Percentiles rank a stretch among this genome's conserved stretches.
phyloP scores from a whole-genome alignment of 225 moss, liverwort and hornwort genomes.

The Thuidium tamariscinum region DNA sequence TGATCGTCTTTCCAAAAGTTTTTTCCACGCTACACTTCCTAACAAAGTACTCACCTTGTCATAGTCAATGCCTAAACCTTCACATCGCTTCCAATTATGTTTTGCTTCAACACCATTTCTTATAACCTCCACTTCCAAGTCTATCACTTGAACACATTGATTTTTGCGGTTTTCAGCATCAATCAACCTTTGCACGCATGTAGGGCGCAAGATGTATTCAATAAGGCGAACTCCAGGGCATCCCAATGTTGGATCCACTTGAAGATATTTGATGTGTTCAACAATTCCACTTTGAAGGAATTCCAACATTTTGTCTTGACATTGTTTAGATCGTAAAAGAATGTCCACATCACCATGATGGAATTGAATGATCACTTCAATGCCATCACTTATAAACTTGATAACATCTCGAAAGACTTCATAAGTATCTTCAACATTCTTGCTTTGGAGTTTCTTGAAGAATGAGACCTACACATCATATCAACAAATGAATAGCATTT shows the following conservation, averaged over 20 bases:
- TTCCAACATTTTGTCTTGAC: background rate
- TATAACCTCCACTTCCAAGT: background rate
- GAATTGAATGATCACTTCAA: background rate
- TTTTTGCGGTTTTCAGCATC: background rate
- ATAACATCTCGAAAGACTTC: background rate
- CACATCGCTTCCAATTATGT: background rate
- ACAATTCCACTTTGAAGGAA: background rate
- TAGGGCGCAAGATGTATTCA: background rate
- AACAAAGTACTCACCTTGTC: background rate
- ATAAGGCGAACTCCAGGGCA: fast-evolving
- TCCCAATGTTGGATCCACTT: background rate
- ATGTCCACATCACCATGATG: background rate
- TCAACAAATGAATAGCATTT: fast-evolving
- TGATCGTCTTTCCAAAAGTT: background rate
- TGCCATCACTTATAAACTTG: background rate
- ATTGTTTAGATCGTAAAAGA: background rate
- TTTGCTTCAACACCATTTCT: background rate
- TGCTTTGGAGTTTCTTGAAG: background rate
- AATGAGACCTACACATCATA: background rate
- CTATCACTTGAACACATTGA: background rate
- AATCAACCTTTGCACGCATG: background rate
- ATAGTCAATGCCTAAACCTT: background rate
- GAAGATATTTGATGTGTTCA: background rate
- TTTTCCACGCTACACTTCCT: background rate
- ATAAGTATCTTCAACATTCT: background rate